phyloP scores from a whole-genome alignment of 371 early-diverging fungal genomes.

The Mucor circinelloides region DNA sequence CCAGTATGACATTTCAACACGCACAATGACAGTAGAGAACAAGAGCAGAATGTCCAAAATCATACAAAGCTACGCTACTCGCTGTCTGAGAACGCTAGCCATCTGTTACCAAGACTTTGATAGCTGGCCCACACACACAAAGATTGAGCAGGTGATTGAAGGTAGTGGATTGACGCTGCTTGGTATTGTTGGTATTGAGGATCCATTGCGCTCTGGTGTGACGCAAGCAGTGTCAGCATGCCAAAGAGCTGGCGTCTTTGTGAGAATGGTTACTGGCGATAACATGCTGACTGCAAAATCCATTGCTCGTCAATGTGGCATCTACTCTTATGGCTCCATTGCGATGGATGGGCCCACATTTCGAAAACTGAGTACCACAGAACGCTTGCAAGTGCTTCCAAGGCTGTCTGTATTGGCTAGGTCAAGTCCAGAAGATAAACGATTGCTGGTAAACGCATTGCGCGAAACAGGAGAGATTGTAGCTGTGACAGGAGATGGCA shows the following conservation, averaged over 20 bases:
- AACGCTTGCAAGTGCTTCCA: constrained; percentile 60
- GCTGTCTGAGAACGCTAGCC: constrained; percentile 70
- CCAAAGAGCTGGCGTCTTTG: constrained; percentile 76
- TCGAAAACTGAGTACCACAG: constrained; percentile 53
- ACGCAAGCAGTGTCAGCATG: constrained; percentile 66
- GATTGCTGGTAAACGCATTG: constrained; percentile 66
- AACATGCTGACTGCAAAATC: constrained; percentile 74
- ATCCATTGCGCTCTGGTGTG: constrained; percentile 74
- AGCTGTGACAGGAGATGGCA: constrained; percentile 86
- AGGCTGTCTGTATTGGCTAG: constrained; percentile 74
- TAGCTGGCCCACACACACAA: constrained; percentile 49
- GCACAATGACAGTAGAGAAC: constrained; percentile 52
- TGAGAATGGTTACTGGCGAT: constrained; percentile 89
- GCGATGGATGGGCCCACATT: constrained; percentile 75
- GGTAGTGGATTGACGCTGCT: constrained; percentile 53
- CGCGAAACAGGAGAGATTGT: constrained; percentile 70
- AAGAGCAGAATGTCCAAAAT: constrained; percentile 50
- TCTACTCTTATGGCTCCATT: constrained; percentile 59
- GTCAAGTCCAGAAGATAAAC: constrained; percentile 79
- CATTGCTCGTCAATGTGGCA: constrained; percentile 74
- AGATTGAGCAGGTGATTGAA: constrained; percentile 46
- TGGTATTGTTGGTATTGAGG: constrained; percentile 74
- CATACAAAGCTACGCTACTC: constrained; percentile 67
- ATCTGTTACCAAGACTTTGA: constrained; percentile 75
- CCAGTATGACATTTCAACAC: constrained; percentile 43